Evolutionary conservation across 2,329 filamentous ascomycete species (phyloP).

Genomic region (Alternaria viburni): DNA sequence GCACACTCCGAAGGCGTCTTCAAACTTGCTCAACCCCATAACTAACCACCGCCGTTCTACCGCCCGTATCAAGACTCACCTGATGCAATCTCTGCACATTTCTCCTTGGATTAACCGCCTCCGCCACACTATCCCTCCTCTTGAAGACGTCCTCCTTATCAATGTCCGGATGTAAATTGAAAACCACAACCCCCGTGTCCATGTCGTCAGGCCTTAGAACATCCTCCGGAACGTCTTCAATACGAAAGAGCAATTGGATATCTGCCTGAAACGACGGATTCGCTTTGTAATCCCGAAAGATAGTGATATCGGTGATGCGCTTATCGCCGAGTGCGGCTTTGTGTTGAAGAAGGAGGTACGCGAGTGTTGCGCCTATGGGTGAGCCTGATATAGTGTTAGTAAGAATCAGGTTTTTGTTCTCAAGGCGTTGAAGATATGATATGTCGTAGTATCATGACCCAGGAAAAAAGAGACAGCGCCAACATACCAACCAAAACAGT

Average conservation of each 20-base stretch:
- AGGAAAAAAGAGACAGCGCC: no score
- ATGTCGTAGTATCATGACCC: no score
- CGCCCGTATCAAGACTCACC: neutral
- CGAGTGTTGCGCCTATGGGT: neutral
- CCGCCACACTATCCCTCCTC: neutral
- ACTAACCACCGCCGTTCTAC: neutral
- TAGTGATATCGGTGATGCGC: neutral
- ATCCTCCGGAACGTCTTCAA: neutral
- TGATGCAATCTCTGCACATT: neutral
- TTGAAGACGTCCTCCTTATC: neutral
- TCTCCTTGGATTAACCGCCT: rapidly evolving
- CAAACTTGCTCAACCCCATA: neutral
- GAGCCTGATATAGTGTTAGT: no score
- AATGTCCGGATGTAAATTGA: neutral
- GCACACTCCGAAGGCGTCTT: neutral
- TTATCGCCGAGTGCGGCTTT: neutral
- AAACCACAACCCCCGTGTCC: neutral
- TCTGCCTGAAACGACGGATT: neutral
- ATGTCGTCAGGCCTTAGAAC: neutral
- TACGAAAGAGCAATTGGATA: neutral
- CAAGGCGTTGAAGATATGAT: no score
- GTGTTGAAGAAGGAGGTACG: neutral
- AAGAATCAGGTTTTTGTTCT: no score
- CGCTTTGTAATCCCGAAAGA: neutral
- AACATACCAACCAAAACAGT: no score